Evolutionary conservation across 148 eudicot species (phyloP), one percentile per base, ranked within the genome.

Genomic region (Limonium bicolor): DNA sequence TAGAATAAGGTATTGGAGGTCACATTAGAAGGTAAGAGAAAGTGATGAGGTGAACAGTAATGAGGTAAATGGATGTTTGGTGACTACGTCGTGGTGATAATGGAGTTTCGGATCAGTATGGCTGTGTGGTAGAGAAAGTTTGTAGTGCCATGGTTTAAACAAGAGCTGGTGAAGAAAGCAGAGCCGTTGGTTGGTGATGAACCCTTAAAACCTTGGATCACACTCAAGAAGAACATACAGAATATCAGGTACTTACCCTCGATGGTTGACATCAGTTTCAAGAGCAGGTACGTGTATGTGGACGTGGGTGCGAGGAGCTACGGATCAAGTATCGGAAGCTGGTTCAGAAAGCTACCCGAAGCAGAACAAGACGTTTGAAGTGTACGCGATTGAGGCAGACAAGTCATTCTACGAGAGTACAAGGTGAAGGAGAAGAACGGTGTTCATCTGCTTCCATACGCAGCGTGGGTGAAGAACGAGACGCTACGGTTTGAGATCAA

Each of bases 301-400:
- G 97, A 90, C 66, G 97, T 90, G 41, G 97, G 97, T 19, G 72
- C 95, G 8, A 61, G 95, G 51, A 84, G 97, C 54, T 88, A 88
- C 21, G 95, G 97, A 23, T 88, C 97, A n/a, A 88, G 97, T 44
- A 88, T 88, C 33, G 93, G 71, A 28, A 75, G 97, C 32, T 88
- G 97, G 97, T 88, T 88, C 23, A 73, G 71, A 58, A 88, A 88
- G 51, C 92, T 88, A 88, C 47, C 97, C 97, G 12, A 90, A 90
- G 50, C 95, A 90, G 48, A 84, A 80, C 54, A 80, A 78, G 55
- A 84, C 95, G 0, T 90, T 90, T 27, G 82, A 90, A 3, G 60
- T 90, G 16, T 90, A 72, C 23, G 97, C 97, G 0, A 73, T 90
- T 58, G 97, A 90, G 66, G 97, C 95, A 0, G 97, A 90, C 31